Conservation (phyloP, 2,329 filamentous ascomycete species). For the Hortaea sp. region DNA sequence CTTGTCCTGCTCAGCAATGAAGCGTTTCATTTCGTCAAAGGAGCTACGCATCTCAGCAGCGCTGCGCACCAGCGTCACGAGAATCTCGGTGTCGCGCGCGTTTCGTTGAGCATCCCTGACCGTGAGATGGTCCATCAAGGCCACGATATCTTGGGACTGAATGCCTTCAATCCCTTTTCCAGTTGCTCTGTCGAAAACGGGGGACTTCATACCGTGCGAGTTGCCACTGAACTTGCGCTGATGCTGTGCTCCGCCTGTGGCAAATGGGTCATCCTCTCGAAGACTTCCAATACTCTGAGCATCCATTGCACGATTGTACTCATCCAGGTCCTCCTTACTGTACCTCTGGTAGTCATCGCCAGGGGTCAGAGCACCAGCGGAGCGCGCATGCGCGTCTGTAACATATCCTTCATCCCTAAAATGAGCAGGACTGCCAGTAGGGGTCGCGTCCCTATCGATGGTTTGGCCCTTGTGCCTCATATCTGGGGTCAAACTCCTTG, state of each 20-base stretch:
- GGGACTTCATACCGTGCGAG: slow-evolving; percentile 83
- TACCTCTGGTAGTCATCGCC: slow-evolving; percentile 28
- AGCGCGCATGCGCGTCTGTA: slow-evolving; percentile 53
- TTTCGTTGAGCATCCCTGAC: slow-evolving; percentile 94
- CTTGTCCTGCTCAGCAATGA: slow-evolving; percentile 82
- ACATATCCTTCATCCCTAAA: slow-evolving; percentile 86
- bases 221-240: slow-evolving; percentile 69
- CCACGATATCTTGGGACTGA: slow-evolving; percentile 91
- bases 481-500: slow-evolving; percentile 32
- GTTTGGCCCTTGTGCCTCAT: slow-evolving; percentile 3
- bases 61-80: slow-evolving; percentile 85
- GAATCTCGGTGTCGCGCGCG: slow-evolving; percentile 89
- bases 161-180: slow-evolving; percentile 84
- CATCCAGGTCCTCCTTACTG: slow-evolving; percentile 48
- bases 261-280: slow-evolving; percentile 52
- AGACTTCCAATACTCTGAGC: slow-evolving; percentile 18
- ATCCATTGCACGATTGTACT: slow-evolving; percentile 42
- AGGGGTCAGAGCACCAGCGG: slow-evolving; percentile 37
- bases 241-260: slow-evolving; percentile 38
- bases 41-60: slow-evolving; percentile 95
- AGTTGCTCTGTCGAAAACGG: slow-evolving; percentile 81
- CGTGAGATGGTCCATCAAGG: slow-evolving; percentile 96
- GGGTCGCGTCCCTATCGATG: slow-evolving; percentile 15
- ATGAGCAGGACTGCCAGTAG: slow-evolving; percentile 48
- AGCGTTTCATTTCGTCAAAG: slow-evolving; percentile 88